Evolutionary conservation across 1,139 yeast genomes (phyloP), one percentile per base, ranked within the genome.

Genomic region (Blastobotrys serpentis): DNA sequence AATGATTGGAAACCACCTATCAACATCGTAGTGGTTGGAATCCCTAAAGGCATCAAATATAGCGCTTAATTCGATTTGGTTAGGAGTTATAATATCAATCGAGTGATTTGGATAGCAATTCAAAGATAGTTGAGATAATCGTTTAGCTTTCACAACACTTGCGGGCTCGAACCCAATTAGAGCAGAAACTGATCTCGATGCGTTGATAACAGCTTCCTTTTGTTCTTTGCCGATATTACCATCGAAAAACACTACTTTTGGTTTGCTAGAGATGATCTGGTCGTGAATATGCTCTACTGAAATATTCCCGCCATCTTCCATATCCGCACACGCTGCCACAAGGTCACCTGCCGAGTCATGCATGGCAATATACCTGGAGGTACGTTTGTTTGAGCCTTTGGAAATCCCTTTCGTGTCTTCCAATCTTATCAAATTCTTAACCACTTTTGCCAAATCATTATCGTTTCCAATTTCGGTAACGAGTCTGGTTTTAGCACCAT

Each of bases 261-360:
- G 65, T 21, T 51, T 49, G 1, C 64, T 60, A 2, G 53, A 45
- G 16, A 50, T 44, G 16, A 66, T 54, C 22, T 55, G 51, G 3
- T 61, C 47, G 2, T 64, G 56, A 2, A 84, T 71, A 52, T 75
- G 76, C 0, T 64, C 64, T 0, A 67, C 51, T 22, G 78, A 71
- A 49, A 81, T 57, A 22, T 74, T 70, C 56, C 85, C 87, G 14
- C 84, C 71, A 10, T 84, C 78, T 10, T 71, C 71, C 96, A 89
- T 88, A 61, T 86, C 96, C 2, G 96, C 92, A 62, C 89, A 82
- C 0, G 96, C 95, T 14, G 86, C 71, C 5, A 85, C 62, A 44
- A 88, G 69, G 2, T 77, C 82, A 0, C 96, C 96, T 2, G 69
- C 61, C 0, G 58, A 54, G 50, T 78, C 78, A 59, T 86, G 92